Evolutionary conservation across 1,284 basidiomycete genomes (phyloP).

Genomic region (Chondrostereum purpureum): DNA sequence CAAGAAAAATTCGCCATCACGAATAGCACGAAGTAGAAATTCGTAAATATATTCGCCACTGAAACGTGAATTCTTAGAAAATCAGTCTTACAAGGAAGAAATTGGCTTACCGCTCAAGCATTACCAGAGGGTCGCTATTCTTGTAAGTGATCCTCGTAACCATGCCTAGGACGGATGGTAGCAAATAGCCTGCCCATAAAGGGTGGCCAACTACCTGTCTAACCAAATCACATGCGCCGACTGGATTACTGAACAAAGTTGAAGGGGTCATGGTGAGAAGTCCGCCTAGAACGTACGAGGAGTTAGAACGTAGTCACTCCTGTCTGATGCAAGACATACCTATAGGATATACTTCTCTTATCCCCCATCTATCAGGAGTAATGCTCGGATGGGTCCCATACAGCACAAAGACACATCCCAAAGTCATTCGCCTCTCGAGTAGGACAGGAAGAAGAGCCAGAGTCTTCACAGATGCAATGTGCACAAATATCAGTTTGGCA

Average conservation of each 20-base stretch:
- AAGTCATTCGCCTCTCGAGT: slow-evolving; percentile 35
- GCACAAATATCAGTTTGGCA: slow-evolving; percentile 48
- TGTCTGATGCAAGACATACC: too few relatives aligned
- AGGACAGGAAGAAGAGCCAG: slow-evolving; percentile 42
- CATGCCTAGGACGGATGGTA: slow-evolving; percentile 53
- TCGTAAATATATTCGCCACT: slow-evolving; percentile 34
- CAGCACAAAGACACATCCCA: slow-evolving; percentile 49
- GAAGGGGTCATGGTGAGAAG: slow-evolving; percentile 58
- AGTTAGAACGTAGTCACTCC: too few relatives aligned
- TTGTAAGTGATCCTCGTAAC: slow-evolving; percentile 26
- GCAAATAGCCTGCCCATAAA: slow-evolving; percentile 57
- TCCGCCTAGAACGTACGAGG: slow-evolving; percentile 63
- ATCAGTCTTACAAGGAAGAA: not conserved
- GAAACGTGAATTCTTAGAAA: slow-evolving; percentile 5
- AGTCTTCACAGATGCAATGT: slow-evolving; percentile 45
- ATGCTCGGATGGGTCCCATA: slow-evolving; percentile 57
- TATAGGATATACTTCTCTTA: slow-evolving; percentile 56
- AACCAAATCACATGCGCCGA: slow-evolving; percentile 38
- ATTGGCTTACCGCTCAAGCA: slow-evolving; percentile 27
- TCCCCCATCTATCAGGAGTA: slow-evolving; percentile 43
- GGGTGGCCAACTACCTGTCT: slow-evolving; percentile 48
- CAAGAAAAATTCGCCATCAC: slow-evolving; percentile 43
- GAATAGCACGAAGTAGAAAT: slow-evolving; percentile 39
- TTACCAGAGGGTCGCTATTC: slow-evolving; percentile 27
- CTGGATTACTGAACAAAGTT: slow-evolving; percentile 46